phyloP scores from a whole-genome alignment of 306 rosid genomes.

The Luffa acutangula region DNA sequence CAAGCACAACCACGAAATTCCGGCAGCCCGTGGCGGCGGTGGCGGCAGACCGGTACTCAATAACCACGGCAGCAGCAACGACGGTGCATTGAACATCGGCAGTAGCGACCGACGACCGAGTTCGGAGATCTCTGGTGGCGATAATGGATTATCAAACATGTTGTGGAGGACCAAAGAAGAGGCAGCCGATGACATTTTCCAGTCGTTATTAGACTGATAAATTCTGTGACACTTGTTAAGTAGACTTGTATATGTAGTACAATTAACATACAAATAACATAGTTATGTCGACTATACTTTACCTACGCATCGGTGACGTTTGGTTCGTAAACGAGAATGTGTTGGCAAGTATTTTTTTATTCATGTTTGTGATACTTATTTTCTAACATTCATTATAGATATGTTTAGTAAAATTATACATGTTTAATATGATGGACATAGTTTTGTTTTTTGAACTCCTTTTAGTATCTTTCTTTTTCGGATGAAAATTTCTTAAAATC shows the following conservation, averaged over 20 bases:
- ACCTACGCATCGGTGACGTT: too few species aligned
- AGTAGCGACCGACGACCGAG: neutral
- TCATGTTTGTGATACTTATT: too few species aligned
- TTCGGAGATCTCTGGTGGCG: neutral
- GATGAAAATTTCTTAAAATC: too few species aligned
- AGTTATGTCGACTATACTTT: too few species aligned
- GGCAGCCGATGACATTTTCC: neutral
- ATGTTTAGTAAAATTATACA: too few species aligned
- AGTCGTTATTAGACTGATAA: neutral
- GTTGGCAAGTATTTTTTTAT: too few species aligned
- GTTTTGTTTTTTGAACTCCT: too few species aligned
- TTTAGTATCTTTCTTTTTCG: too few species aligned
- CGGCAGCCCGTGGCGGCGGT: conserved; percentile 73
- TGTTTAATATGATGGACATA: too few species aligned
- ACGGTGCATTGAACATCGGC: neutral
- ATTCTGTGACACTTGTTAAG: neutral
- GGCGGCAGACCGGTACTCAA: conserved; percentile 37
- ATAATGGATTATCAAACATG: neutral
- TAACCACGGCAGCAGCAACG: neutral
- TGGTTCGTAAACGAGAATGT: too few species aligned
- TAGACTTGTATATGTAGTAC: neutral
- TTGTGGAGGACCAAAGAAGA: neutral
- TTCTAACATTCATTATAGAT: too few species aligned
- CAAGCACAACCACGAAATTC: conserved; percentile 82
- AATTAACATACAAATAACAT: too few species aligned